A percentile compares a stretch with the other conserved stretches of the same genome.
Conservation (phyloP, 179 eudicot species). For the Carnegiea gigantea region DNA sequence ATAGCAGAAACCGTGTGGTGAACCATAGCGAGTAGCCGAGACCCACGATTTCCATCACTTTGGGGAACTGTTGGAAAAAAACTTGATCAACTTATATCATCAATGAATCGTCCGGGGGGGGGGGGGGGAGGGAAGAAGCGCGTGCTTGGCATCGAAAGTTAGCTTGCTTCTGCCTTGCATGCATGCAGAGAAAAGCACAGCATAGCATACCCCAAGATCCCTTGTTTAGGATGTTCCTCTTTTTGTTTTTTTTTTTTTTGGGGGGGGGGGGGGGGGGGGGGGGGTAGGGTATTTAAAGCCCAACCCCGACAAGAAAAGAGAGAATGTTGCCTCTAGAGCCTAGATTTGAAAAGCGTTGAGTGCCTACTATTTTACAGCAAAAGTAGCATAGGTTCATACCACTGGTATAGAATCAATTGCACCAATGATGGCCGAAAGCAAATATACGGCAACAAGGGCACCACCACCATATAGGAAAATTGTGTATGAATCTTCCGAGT, state of each 20-base stretch:
- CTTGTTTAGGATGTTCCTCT: too few relatives aligned
- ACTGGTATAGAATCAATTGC: slow-evolving; percentile 80
- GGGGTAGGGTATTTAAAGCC: too few relatives aligned
- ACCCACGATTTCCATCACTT: slow-evolving; percentile 79
- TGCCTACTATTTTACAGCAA: too few relatives aligned
- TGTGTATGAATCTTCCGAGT: slow-evolving; percentile 47
- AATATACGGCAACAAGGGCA: slow-evolving; percentile 52
- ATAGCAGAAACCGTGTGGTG: slow-evolving; percentile 67
- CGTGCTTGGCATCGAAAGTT: too few relatives aligned
- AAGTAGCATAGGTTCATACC: slow-evolving; percentile 32
- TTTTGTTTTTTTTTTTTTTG: too few relatives aligned
- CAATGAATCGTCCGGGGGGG: background rate
- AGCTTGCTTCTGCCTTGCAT: too few relatives aligned
- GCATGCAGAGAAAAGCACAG: too few relatives aligned
- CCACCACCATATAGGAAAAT: slow-evolving; percentile 55
- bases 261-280: too few relatives aligned
- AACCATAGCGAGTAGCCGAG: slow-evolving; percentile 82
- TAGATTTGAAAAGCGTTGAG: too few relatives aligned
- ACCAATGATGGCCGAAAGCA: slow-evolving; percentile 56
- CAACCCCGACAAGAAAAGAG: too few relatives aligned
- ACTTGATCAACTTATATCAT: background rate
- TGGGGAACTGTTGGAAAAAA: slow-evolving; percentile 48
- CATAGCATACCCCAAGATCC: too few relatives aligned
- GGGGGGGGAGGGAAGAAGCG: background rate
- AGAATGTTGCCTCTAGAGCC: too few relatives aligned